Base-by-base conservation (phyloP, 164 flowering plant species). In the Chimonanthus praecox region DNA sequence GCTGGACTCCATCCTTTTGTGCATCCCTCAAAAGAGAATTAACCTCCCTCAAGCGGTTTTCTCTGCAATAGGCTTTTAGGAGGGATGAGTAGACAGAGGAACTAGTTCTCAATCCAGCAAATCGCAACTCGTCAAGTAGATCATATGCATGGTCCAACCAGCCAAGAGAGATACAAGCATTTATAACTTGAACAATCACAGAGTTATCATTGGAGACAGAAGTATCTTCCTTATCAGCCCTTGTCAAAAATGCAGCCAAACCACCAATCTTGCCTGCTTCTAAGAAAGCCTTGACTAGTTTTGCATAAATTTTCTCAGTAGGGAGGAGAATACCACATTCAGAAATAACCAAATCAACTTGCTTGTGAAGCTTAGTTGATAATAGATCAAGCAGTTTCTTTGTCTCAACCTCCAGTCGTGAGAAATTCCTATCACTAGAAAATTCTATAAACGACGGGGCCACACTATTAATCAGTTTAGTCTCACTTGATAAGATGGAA, bases 91-190 rank as follows among this genome's bases (percentile, higher is more conserved):
- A 96, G 21, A 87, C 82, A 20, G 95, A 83, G 15, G 97, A 84
- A 65, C 91, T 79, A 5, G 86, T 76, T 79, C 82, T 87, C 3
- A 93, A 79, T 21, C 97, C 97, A 73, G 90, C 84, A 76, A 89
- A 77, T 62, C 84, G 84, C 97, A 90, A 88, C 83, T 96, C 98
- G 77, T 93, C 99, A 48, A 96, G 88, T 65, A 94, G 83, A 74
- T 96, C 99, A 78, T 92, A 89, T 66, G 98, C 99, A 72, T 87
- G 88, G 76, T 92, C 97, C 71, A 96, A 80, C 97, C 89, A 86
- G 50, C 94, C 94, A 48, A 89, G 86, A 0, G 92, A 86, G 72
- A 92, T 92, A 78, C 98, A 96, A 58, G 92, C 79, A 78, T 89
- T 84, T 64, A 90, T 90, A 58, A 89, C 97, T 73, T 89, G 87